phyloP scores from a whole-genome alignment of 2,329 filamentous ascomycete species.

The Epichloe sibirici region DNA sequence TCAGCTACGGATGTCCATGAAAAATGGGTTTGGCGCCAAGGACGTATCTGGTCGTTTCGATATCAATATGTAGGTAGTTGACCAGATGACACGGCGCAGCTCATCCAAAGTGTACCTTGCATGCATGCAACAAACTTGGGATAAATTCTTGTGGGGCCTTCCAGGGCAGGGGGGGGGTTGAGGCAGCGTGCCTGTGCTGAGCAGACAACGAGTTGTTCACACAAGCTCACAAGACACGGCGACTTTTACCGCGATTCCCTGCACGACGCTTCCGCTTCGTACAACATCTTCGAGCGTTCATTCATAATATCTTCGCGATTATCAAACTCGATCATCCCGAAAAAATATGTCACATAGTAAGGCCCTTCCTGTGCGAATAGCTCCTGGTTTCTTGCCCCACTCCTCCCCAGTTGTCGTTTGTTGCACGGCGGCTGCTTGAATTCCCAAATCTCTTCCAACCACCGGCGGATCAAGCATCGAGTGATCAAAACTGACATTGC shows the following conservation, averaged over 20 bases:
- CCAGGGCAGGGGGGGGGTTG: not conserved
- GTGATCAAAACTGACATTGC: not conserved
- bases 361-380: slow-evolving; percentile 5
- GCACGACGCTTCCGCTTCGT: not conserved
- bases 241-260: not conserved
- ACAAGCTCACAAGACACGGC: no score
- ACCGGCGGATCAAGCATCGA: not conserved
- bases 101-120: not conserved
- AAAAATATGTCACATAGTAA: slow-evolving; percentile 38
- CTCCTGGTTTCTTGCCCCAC: not conserved
- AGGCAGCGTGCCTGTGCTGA: no score
- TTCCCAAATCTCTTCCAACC: not conserved
- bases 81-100: not conserved
- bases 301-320: not conserved
- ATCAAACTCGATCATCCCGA: not conserved
- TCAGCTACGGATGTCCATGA: not conserved
- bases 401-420: not conserved
- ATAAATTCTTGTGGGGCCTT: not conserved
- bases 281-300: not conserved
- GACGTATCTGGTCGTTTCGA: not conserved
- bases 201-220: no score
- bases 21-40: not conserved
- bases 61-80: not conserved
- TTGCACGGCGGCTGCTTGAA: not conserved
- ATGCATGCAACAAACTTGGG: no score